phyloP scores from a whole-genome alignment of 2,329 filamentous ascomycete species.

The Eutypa lata region DNA sequence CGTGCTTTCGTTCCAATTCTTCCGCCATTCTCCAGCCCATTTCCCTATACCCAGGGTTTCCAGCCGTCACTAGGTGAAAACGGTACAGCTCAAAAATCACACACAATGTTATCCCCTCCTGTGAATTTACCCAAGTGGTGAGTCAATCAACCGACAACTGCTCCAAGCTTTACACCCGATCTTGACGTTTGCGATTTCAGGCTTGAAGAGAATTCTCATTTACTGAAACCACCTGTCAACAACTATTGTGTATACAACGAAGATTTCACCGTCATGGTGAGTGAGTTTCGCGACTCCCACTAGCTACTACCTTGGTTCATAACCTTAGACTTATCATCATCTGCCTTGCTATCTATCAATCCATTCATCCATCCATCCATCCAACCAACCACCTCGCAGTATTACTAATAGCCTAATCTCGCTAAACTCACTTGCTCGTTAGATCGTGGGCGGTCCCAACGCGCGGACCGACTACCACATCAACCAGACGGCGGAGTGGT shows the following conservation, averaged over 20 bases:
- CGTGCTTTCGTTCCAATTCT: no score
- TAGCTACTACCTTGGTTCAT: no score
- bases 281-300: conserved; percentile 5
- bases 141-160: conserved; percentile 23
- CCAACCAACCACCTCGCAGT: no score
- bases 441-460: conserved; percentile 94
- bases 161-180: neutral
- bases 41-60: no score
- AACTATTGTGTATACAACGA: conserved; percentile 96
- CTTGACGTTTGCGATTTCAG: conserved; percentile 53
- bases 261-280: conserved; percentile 76
- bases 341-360: no score
- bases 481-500: conserved; percentile 94
- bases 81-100: no score
- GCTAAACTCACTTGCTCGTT: neutral
- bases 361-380: no score
- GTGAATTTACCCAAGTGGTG: conserved; percentile 59
- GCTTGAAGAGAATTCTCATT: conserved; percentile 87
- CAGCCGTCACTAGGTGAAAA: no score
- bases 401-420: neutral
- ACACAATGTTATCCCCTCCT: conserved; percentile 47
- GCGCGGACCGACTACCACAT: conserved; percentile 97
- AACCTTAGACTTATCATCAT: no score
- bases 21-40: no score
- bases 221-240: conserved; percentile 91